These are phyloP conservation scores for Tolypocladium cylindrosporum DNA, from an alignment of 2,329 filamentous ascomycete species.

Conservation along the genomic window DNA sequence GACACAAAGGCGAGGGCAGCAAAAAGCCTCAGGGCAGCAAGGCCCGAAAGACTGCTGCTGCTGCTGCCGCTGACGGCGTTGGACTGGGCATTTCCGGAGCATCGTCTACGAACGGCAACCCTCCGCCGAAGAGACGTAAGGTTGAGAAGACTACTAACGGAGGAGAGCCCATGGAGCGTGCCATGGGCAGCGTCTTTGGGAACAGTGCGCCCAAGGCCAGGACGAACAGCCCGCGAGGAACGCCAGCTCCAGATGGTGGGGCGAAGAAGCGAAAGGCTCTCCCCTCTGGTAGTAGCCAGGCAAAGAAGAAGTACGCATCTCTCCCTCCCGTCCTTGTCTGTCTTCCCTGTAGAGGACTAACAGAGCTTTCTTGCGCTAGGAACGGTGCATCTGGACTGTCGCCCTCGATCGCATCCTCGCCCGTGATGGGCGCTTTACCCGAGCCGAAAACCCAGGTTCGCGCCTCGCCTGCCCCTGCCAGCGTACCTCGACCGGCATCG, in stretches of 20 bases:
- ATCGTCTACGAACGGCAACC: conserved; percentile 37
- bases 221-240: conserved; percentile 57
- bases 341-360: conserved; percentile 5
- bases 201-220: conserved; percentile 44
- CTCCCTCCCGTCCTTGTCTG: neutral
- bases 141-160: conserved; percentile 56
- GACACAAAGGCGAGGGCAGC: conserved; percentile 32
- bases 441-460: conserved; percentile 44
- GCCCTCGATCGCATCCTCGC: conserved; percentile 65
- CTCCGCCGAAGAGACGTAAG: conserved; percentile 67
- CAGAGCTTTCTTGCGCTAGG: conserved; percentile 14
- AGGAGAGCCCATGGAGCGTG: conserved; percentile 51
- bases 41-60: conserved; percentile 45
- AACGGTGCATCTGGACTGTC: conserved; percentile 44
- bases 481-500: conserved; percentile 50
- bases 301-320: conserved; percentile 64
- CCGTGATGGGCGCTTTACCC: conserved; percentile 58
- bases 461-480: conserved; percentile 50
- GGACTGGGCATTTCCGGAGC: conserved; percentile 59
- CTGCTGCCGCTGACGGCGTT: conserved; percentile 31
- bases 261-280: conserved; percentile 65
- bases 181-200: conserved; percentile 50
- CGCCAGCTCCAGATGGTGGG: conserved; percentile 50
- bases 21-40: conserved; percentile 60
- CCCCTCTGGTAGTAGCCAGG: conserved; percentile 54